These are phyloP conservation scores for Scutellaria barbata DNA, from an alignment of 257 asterid species.

Conservation along the genomic window DNA sequence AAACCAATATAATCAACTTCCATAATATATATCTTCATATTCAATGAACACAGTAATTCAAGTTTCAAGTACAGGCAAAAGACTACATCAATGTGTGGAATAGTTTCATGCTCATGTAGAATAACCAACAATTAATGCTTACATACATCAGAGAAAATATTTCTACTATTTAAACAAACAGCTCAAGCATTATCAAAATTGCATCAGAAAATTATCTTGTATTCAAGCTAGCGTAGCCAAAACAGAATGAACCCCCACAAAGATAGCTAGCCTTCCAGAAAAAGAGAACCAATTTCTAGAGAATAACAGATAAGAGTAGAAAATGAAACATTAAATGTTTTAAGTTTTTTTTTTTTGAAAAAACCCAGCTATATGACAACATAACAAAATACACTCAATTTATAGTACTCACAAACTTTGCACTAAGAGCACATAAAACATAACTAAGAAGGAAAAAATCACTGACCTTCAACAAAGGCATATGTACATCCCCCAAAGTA, in stretches of 20 bases:
- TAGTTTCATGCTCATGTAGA: no score
- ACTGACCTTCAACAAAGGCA: constrained; percentile 78
- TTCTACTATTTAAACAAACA: neutral
- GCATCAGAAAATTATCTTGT: constrained; percentile 2
- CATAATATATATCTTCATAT: no score
- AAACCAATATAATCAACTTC: no score
- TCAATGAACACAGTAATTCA: no score
- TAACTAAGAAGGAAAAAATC: neutral
- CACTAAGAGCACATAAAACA: neutral
- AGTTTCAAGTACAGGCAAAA: no score
- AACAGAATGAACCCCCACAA: neutral
- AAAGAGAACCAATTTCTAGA: neutral
- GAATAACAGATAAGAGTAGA: neutral
- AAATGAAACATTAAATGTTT: no score
- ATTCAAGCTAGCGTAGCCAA: neutral
- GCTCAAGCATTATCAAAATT: neutral
- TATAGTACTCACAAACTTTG: constrained; percentile 2
- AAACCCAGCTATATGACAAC: constrained; percentile 9
- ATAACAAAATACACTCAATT: neutral
- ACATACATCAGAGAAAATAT: no score
- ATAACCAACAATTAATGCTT: no score
- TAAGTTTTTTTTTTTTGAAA: neutral
- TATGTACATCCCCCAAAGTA: constrained; percentile 90
- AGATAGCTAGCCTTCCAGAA: neutral
- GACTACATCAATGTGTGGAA: no score